Conservation (phyloP, 306 rosid genomes). For the Gynostemma pentaphyllum region DNA sequence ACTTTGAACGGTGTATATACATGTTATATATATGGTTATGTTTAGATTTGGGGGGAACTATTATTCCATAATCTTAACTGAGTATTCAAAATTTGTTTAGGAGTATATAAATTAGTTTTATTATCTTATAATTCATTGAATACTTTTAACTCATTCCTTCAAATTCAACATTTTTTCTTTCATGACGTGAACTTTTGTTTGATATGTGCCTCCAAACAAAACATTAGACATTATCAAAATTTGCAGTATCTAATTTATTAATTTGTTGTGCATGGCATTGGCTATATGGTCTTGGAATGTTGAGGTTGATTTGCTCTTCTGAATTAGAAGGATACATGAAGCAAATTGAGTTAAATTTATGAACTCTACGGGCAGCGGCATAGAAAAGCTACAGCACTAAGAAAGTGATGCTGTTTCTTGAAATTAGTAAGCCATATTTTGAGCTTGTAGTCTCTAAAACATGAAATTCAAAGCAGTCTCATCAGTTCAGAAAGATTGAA, state of each 20-base stretch:
- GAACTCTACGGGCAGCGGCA: neutral
- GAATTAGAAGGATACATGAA: no score
- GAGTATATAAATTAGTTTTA: neutral
- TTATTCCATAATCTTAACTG: neutral
- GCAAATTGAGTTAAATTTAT: neutral
- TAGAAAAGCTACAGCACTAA: neutral
- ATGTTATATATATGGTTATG: neutral
- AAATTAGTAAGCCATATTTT: neutral
- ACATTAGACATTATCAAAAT: neutral
- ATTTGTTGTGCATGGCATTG: neutral
- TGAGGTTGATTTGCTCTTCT: no score
- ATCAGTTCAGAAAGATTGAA: neutral
- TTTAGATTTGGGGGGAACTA: neutral
- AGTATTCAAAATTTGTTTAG: neutral
- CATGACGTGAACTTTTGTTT: no score
- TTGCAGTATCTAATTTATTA: neutral
- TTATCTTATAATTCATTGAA: no score
- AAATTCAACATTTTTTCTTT: neutral
- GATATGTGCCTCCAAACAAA: neutral
- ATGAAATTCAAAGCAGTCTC: neutral
- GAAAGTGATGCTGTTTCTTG: neutral
- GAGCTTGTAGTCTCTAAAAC: neutral
- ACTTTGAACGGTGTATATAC: constrained; percentile 1
- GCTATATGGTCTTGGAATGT: neutral
- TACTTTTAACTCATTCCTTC: neutral